Conservation (phyloP, 2,329 filamentous ascomycete species). For the Sporothrix inflata region DNA sequence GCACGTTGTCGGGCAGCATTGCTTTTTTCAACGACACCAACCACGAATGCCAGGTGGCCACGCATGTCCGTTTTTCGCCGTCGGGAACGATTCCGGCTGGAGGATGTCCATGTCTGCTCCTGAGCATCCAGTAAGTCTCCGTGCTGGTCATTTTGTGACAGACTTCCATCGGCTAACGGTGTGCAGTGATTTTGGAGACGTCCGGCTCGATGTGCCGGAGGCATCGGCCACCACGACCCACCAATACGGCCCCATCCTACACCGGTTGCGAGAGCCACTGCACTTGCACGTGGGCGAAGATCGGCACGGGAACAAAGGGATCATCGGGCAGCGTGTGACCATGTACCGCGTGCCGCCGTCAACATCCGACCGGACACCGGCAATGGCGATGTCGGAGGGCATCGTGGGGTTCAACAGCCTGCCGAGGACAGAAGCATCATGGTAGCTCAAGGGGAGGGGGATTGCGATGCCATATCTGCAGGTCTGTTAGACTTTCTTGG, state of each 20-base stretch:
- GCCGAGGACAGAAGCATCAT: slow-evolving; percentile 1
- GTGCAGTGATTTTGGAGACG: slow-evolving; percentile 28
- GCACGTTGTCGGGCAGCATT: slow-evolving; percentile 29
- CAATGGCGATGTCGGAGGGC: slow-evolving; percentile 29
- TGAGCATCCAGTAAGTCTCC: slow-evolving; percentile 30
- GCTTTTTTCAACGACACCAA: slow-evolving; percentile 33
- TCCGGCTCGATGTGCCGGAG: background rate
- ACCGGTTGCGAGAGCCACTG: slow-evolving; percentile 28
- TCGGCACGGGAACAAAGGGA: slow-evolving; percentile 31
- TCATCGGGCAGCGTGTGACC: slow-evolving; percentile 32
- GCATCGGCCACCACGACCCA: background rate
- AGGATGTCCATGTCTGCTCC: background rate
- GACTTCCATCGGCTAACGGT: background rate
- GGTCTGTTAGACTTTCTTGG: too few relatives aligned
- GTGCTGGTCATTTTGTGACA: background rate
- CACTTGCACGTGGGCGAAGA: slow-evolving; percentile 34
- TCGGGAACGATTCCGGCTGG: background rate
- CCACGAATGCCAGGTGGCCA: slow-evolving; percentile 32
- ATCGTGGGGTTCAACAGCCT: slow-evolving; percentile 34
- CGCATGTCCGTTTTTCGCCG: slow-evolving; percentile 31
- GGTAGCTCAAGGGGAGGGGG: background rate
- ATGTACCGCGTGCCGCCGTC: slow-evolving; percentile 14
- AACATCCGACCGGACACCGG: background rate
- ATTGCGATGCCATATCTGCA: background rate
- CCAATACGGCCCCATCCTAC: background rate